Evolutionary conservation across 2,329 filamentous ascomycete genomes (phyloP), one percentile per base, ranked within the genome.

Genomic region (Epichloe sylvatica): DNA sequence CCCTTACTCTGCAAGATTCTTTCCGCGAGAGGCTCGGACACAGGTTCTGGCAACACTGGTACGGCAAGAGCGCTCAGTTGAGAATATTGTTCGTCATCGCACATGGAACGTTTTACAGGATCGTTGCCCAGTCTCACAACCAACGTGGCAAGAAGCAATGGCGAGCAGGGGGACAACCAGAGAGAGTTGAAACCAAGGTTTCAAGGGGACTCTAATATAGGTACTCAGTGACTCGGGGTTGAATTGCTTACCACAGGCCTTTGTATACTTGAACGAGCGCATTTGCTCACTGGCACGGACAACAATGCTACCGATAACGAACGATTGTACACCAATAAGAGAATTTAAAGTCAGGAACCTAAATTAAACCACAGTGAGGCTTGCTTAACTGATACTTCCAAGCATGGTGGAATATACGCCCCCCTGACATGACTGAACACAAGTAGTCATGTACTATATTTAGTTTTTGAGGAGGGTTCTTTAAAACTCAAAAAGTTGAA

Each of bases 1-100:
- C 69, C 92, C 92, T 2, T 98, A 98, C 63, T 90, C 85, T 9
- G 84, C 74, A 6, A 74, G 91, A 23, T 94, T 87, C 64, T 91
- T 91, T 57, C 81, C 86, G 0, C 70, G 73, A 47, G 89, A 97
- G 67, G 75, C 86, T 13, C 75, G 89, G 55, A 92, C 89, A 0
- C 86, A 96, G 67, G 78, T 76, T 45, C 65, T 98, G 53, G 89
- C 88, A 9, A 75, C 73, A 40, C 62, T 90, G 47, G 70, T 94
- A 51, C 75, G 84, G 57, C 84, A 86, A 62, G 87, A 94, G 69
- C 76, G 80, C 59, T 77, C 78, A 38, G 79, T 94, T 15, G 87
- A 94, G 68, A 75, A 72, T 50, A 92, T 94, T 49, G 78, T 98
- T 47, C 76, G 92, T 55, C 75, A 77, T 46, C 77, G 89, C 63